Evolutionary conservation across 371 early-diverging fungal species (phyloP).

Genomic region (Mucor saturninus): DNA sequence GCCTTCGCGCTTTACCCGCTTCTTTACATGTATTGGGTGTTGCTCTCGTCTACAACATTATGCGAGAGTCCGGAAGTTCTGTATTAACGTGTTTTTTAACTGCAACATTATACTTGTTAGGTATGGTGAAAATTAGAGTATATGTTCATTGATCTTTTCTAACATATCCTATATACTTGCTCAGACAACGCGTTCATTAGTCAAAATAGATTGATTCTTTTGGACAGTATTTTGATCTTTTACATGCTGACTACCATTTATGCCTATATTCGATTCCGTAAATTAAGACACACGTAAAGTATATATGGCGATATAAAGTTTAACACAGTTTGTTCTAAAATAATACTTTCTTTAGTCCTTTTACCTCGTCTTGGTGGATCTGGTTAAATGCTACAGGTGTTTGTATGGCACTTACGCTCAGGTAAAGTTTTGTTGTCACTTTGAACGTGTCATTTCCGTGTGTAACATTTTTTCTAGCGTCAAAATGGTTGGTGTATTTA

Average conservation of each 20-base stretch:
- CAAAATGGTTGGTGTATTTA: slow-evolving; percentile 94
- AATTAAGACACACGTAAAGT: slow-evolving; percentile 63
- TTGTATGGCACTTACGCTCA: slow-evolving; percentile 55
- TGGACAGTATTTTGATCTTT: slow-evolving; percentile 92
- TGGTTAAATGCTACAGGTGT: slow-evolving; percentile 78
- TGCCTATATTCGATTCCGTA: slow-evolving; percentile 86
- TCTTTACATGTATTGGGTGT: slow-evolving; percentile 73
- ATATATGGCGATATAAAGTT: neutral
- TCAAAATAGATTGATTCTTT: slow-evolving; percentile 90
- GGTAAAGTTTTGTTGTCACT: neutral
- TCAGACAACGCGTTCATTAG: slow-evolving; percentile 88
- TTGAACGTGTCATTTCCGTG: neutral
- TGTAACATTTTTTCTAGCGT: slow-evolving; percentile 59
- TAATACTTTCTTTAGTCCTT: slow-evolving; percentile 62
- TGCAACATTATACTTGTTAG: slow-evolving; percentile 69
- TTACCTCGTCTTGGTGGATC: slow-evolving; percentile 67
- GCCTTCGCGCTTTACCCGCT: slow-evolving; percentile 83
- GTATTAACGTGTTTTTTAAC: slow-evolving; percentile 69
- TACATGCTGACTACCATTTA: slow-evolving; percentile 84
- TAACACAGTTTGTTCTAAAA: slow-evolving; percentile 42
- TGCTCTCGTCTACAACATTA: slow-evolving; percentile 79
- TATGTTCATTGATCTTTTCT: slow-evolving; percentile 54
- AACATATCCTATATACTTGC: slow-evolving; percentile 23
- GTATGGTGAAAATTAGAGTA: slow-evolving; percentile 31
- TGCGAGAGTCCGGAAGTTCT: slow-evolving; percentile 75